Base-by-base conservation (phyloP, 2,329 filamentous ascomycete species). In the Blastomyces percursus region DNA sequence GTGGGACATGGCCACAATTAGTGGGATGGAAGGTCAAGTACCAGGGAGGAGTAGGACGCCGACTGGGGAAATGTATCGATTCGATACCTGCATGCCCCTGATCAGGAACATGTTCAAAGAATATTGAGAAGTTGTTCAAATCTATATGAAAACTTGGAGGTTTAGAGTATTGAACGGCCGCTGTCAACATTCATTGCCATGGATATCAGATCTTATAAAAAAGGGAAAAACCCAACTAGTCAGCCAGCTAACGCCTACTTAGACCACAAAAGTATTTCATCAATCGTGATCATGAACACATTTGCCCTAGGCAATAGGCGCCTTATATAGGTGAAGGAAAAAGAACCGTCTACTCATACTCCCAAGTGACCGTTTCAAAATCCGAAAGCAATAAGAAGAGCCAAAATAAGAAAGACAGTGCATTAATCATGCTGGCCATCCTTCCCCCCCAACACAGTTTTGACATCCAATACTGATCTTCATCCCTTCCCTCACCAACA, bases 391-490 rank as follows among this genome's bases (percentile, higher is more conserved):
- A 21, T 30, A 60, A 16, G 30, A 50, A 21, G 9, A 50, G 2
- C 2, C 11, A 42, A 32, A 27, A 21, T 21, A 35, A 8, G 16
- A 30, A 27, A 19, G 7, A 44, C n/a, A 19, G 48, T 50, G 40
- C 24, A 46, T 14, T 35, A 16, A 38, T 64, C 60, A 64, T 16
- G 63, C 63, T 60, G 59, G 46, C 63, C 63, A 64, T 21, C 61
- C 63, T 12, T 65, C 65, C 40, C 59, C 54, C 35, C 61, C 61
- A 2, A 51, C 46, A 61, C 75, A 77, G 62, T 74, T 63, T 21
- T 66, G 66, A 64, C 75, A 77, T 5, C 71, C 71, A 62, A 77
- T 70, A 59, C 74, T 62, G 48, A 77, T 69, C 11, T 74, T 72
- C 52, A 74, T 67, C 14, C 69, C 69, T 58, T 73, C 68, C 71